Conservation (phyloP, 768 basidiomycete species). For the Erythrobasidium yunnanense region DNA sequence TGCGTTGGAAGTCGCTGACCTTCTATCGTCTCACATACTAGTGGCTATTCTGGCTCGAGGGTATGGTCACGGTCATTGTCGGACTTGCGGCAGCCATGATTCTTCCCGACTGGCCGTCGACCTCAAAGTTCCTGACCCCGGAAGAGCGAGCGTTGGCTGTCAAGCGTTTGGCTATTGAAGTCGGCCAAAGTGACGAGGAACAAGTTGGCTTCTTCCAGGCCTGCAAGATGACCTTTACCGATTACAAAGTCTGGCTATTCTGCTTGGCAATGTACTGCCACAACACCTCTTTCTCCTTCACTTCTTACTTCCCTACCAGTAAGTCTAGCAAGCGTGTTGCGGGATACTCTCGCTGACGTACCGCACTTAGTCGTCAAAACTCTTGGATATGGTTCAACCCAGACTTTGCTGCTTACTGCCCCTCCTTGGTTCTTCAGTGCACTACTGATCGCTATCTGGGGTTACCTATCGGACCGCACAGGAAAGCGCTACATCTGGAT, state of each 20-base stretch:
- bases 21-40: background rate
- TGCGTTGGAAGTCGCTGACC: background rate
- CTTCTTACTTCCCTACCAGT: conserved; percentile 9
- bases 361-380: background rate
- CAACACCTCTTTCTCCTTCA: conserved; percentile 5
- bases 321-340: background rate
- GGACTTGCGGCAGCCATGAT: background rate
- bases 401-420: background rate
- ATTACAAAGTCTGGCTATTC: background rate
- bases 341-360: background rate
- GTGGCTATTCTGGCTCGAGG: conserved; percentile 3
- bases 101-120: background rate
- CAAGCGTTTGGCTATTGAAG: background rate
- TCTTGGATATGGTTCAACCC: background rate
- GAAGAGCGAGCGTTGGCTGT: background rate
- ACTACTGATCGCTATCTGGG: background rate
- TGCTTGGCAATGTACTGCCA: conserved; percentile 10
- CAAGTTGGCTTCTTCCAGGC: background rate
- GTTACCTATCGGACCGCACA: background rate
- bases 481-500: background rate
- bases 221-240: background rate
- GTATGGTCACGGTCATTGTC: background rate
- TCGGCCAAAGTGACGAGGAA: background rate
- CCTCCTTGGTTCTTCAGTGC: background rate
- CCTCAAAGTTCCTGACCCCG: background rate